Base-by-base conservation (phyloP, 345 rosid genomes). In the Populus ilicifolia region DNA sequence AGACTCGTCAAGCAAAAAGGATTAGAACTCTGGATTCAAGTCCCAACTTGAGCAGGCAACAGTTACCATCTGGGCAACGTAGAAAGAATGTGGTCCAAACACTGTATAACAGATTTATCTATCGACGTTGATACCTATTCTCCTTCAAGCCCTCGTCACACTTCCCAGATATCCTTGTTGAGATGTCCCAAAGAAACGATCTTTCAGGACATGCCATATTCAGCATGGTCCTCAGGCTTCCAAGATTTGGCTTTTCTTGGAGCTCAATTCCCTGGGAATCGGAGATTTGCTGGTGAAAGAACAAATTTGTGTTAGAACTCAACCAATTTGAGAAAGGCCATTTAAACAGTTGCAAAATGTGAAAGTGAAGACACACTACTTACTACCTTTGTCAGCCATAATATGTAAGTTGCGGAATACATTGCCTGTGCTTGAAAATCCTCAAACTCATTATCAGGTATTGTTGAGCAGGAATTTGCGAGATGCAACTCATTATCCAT, bases 381-480 rank as follows among this genome's bases (percentile, higher is more conserved):
- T 11, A 8, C 44, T 84, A 95, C 99, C 96, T 88, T 92, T 68
- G 84, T 83, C 79, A 92, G 84, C 96, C 99, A 90, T 69, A 89
- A 69, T 39, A 89, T 79, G 87, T 95, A 95, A 70, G 79, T 70
- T 21, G 86, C 77, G 62, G 93, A 89, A 84, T 85, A 80, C 48
- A 83, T 41, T 70, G 93, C 89, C 83, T 96, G 96, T 63, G 91
- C 89, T 81, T 87, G 82, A 52, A 83, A 90, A 85, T 88, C 93
- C 79, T 90, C 96, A 62, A 85, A 95, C 30, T 84, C 81, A 69
- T 75, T 77, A 74, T 92, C 93, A 0, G 84, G 88, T 79, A 87
- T 78, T 29, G 77, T 81, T 70, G 86, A 85, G 77, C 87, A 90
- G 71, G 89, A 87, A 74, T 80, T 66, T 52, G 85, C 69, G 21